Evolutionary conservation across 2,329 filamentous ascomycete species (phyloP), one percentile per base, ranked within the genome.

Genomic region (Fusarium sp.): DNA sequence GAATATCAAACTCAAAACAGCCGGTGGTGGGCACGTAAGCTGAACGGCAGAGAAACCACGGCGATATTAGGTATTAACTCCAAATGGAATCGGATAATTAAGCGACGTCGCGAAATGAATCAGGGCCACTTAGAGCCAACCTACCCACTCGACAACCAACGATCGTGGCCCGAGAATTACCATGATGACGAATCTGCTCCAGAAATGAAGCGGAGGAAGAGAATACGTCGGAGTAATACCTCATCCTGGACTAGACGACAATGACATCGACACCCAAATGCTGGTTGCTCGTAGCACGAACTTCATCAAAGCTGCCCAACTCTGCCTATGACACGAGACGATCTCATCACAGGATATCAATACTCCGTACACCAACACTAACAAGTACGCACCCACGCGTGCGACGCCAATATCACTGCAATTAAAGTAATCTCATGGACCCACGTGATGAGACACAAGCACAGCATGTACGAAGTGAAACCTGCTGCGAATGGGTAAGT

Each of bases 381-480:
- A 41, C 34, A 58, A 39, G 32, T 43, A 27, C 25, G 35, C 23
- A 58, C 11, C 18, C 7, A 39, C 35, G 20, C 25, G 27, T 60
- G 57, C n/a, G 37, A 60, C 64, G 68, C 67, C 60, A 45, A 58
- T 54, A 61, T 59, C 68, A 54, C 41, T 34, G 41, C 54, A 52
- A 72, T 34, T 34, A 65, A 73, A 54, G 56, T 62, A 66, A 30
- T 43, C 41, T 23, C 20, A 18, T 45, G 37, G 39, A 39, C 14
- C 50, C 50, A 32, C 50, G 37, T 48, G 35, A 45, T 35, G 60
- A 59, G 25, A 67, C 63, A 68, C 62, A 32, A 64, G 39, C 60
- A 75, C 72, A 56, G 30, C 72, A 75, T 70, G 72, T 75, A 75
- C 72, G 72, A 75, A 73, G 66, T 48, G 48, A 30, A 59, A 75